Evolutionary conservation across 352 stramenopile species (phyloP), one percentile per base, ranked within the genome.

Genomic region (Phytophthora kernoviae): DNA sequence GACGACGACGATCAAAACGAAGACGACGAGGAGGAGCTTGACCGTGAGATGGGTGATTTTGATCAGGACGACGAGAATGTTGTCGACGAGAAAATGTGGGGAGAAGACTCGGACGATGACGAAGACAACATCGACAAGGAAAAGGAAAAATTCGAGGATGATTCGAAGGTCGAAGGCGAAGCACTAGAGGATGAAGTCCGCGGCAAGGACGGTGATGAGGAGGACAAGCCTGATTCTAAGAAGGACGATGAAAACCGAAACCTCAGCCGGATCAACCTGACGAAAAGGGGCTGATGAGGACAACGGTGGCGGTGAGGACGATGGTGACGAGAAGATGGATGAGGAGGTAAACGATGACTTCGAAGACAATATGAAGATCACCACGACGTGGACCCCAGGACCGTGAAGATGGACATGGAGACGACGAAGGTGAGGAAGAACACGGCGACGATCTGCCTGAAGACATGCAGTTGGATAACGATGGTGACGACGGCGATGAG

Each of bases 11-110:
- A 95, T 3, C 62, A 93, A 5, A 79, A 96, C 10, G 75, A 97
- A n/a, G 85, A 95, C 14, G 84, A 94, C 5, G 77, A 96, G 54
- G 89, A 98, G 74, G 97, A 99, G 58, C 79, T 99, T 2, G 98
- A 99, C 65, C 88, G 97, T 27, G 97, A 99, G 79, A 99, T 99
- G 97, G 98, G 97, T 20, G 97, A 99, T 21, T 91, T 97, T 49
- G 94, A 97, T 41, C 84, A 96, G 37, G 88, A 98, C 20, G 92
- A 98, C 41, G 97, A 99, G 57, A 97, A 99, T 58, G 96, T 99
- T 15, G 96, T 99, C 24, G 98, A 99, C 66, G 97, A 99, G 77
- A 99, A 99, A 77, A 95, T 99, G 79, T 99, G 97, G 97, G 96
- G 88, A 14, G 86, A 97, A 30, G 87, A 97, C 52, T 92, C 90